These are phyloP conservation scores for Andalucia godoyi DNA, from an alignment of 78 protist species.

Conservation along the genomic window DNA sequence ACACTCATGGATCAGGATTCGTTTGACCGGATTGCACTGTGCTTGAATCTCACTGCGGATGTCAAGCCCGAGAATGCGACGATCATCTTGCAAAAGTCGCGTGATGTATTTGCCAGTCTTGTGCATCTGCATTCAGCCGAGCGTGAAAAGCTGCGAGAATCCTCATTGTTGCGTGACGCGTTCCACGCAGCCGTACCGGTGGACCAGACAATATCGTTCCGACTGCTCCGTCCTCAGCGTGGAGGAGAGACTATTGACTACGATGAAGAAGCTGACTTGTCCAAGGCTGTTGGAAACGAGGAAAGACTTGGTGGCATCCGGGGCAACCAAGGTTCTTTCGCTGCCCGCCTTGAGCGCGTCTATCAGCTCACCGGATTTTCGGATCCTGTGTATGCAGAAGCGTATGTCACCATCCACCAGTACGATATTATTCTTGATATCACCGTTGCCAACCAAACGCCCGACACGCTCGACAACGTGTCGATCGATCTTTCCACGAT, in stretches of 20 bases:
- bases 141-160: too few species aligned
- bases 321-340: too few species aligned
- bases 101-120: too few species aligned
- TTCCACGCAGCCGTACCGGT: too few species aligned
- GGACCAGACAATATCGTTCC: too few species aligned
- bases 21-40: slow-evolving; percentile 49
- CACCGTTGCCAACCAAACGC: slow-evolving; percentile 66
- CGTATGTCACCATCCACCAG: slow-evolving; percentile 83
- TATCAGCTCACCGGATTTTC: slow-evolving; percentile 77
- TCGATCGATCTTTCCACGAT: slow-evolving; percentile 82
- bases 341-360: slow-evolving; percentile 30
- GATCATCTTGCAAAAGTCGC: too few species aligned
- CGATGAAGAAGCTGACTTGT: neutral
- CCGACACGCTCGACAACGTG: slow-evolving; percentile 79
- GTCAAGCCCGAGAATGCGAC: too few species aligned
- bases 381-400: slow-evolving; percentile 93
- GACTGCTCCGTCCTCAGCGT: too few species aligned
- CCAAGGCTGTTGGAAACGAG: neutral
- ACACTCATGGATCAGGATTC: slow-evolving; percentile 47
- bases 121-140: too few species aligned
- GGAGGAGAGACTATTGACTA: neutral
- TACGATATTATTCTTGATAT: slow-evolving; percentile 84
- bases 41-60: slow-evolving; percentile 29
- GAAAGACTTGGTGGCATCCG: too few species aligned
- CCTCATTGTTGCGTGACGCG: too few species aligned